Evolutionary conservation across 768 basidiomycete genomes (phyloP), one percentile per base, ranked within the genome.

Genomic region (Asterophora lycoperdoides): DNA sequence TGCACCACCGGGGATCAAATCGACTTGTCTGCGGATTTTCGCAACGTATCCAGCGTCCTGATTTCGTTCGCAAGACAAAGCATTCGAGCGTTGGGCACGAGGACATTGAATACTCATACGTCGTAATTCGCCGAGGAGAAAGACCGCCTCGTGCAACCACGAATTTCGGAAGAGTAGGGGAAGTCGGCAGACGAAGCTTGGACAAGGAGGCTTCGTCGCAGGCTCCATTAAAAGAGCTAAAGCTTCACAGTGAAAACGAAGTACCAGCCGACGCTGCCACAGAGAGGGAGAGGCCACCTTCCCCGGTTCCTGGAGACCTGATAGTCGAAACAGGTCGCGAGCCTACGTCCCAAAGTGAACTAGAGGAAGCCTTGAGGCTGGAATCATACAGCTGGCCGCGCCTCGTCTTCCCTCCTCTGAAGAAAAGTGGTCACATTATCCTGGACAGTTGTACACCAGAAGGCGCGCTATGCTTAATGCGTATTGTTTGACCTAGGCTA

Each of bases 351-450:
- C 41, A 50, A 10, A 61, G 62, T 26, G 71, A 78, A 26, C 55
- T 88, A 14, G 65, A 81, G 51, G 75, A 71, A 32, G 68, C 73
- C 26, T 65, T 97, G 52, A 73, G 86, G 56, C 68, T 71, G 20
- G 90, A 94, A 65, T 84, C 93, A 9, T 92, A 85, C 54, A 68
- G 73, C 37, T 96, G 95, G 95, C 91, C 95, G 32, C 81, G 96
- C 46, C 76, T 98, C 29, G 79, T 97, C 43, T 88, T 91, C 56
- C 84, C 93, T n/a, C 95, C 96, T 26, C 62, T 96, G 60, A 96
- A 96, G 67, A 81, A 83, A 53, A 86, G 83, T 56, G 94, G 94
- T 0, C 95, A 98, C 64, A 79, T 97, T 55, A 85, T 93, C 42
- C 71, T 98, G 50, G 95, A 98, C 64, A 80, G 84, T 8, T 99